phyloP scores from a whole-genome alignment of 176 grass and related monocot genomes.

The Avena eriantha region DNA sequence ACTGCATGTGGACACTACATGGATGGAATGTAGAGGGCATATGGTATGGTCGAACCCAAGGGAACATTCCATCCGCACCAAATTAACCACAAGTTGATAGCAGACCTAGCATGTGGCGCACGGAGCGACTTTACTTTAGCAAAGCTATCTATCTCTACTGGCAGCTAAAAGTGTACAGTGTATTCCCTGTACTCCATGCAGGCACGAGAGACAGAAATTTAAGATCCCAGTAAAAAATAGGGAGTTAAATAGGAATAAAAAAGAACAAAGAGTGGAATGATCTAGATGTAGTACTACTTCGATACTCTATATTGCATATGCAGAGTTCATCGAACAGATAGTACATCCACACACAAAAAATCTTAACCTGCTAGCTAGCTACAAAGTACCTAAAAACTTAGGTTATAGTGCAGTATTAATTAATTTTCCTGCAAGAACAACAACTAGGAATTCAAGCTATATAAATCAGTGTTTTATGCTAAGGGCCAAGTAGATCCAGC shows the following conservation, averaged over 20 bases:
- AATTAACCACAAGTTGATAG: slow-evolving; percentile 4
- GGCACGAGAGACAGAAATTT: not conserved
- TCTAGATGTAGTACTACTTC: not conserved
- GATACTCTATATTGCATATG: not conserved
- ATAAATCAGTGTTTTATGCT: not conserved
- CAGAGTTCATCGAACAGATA: not conserved
- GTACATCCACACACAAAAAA: slow-evolving; percentile 27
- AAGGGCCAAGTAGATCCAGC: not conserved
- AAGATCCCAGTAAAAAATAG: not conserved
- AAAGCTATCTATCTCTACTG: not conserved
- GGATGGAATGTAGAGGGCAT: not conserved
- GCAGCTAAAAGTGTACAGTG: not conserved
- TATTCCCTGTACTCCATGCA: slow-evolving; percentile 12
- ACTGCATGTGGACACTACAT: slow-evolving; percentile 17
- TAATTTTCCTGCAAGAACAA: not conserved
- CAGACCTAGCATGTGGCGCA: slow-evolving; percentile 4
- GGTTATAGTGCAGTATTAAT: not conserved
- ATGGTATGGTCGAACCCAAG: not conserved
- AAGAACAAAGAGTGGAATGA: not conserved
- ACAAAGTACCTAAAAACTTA: not conserved
- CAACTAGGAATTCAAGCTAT: not conserved
- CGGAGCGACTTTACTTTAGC: slow-evolving; percentile 9
- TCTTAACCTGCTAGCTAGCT: slow-evolving; percentile 2
- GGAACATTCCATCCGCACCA: slow-evolving; percentile 48
- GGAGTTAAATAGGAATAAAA: not conserved